Evolutionary conservation across 768 basidiomycete genomes (phyloP), one percentile per base, ranked within the genome.

Genomic region (Mycena venus): DNA sequence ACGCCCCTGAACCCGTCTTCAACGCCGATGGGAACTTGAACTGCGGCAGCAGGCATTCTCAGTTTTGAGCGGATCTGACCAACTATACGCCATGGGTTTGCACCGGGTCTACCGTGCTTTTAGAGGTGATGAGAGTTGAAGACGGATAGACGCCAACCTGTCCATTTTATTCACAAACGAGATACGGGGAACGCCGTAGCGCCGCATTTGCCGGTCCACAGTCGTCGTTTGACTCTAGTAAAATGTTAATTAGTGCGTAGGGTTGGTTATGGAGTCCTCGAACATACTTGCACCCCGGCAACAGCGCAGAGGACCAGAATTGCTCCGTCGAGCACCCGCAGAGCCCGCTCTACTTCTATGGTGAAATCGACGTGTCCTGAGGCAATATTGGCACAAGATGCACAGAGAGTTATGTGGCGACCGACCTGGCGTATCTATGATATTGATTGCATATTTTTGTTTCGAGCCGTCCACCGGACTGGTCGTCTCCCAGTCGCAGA

Each of bases 121-220:
- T n/a, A n/a, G 44, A 77, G 27, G 58, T 49, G 51, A 25, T n/a
- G 47, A 29, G 31, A 69, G 32, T 27, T 14, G 38, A 36, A 31
- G 17, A 59, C 19, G 14, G 10, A 78, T 84, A 17, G 61, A 27
- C 4, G 15, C 11, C 44, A 25, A 95, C 95, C 96, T 91, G 80
- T 99, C 98, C 98, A 99, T 99, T 85, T 99, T 99, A 85, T 99
- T 99, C 80, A 99, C 92, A 83, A 98, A 99, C 32, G 96, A 98
- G 72, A 99, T 90, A 53, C 98, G 90, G 70, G 98, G 98, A 70
- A 99, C 96, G 79, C 94, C 93, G 82, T 99, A 99, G 40, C 98
- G 92, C 74, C 95, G 90, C 98, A 99, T 99, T 88, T 99, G 98
- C 72, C 98, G 90, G 85, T 99, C 98, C 42, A 99, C 98, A 15